Conservation (phyloP, 306 rosid genomes). For the Albizia julibrissin region DNA sequence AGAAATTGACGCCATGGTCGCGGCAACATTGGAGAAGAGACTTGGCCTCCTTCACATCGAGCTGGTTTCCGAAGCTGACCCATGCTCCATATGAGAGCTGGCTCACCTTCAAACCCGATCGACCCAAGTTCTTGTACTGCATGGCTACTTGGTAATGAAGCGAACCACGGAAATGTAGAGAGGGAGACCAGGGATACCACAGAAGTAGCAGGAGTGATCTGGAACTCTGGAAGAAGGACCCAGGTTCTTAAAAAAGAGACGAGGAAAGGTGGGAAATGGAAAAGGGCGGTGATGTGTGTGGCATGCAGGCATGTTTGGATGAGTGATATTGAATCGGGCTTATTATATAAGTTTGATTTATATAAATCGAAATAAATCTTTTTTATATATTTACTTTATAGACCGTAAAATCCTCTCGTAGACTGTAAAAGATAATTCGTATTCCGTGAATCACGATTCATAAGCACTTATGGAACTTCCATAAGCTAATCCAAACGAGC, state of each 20-base stretch:
- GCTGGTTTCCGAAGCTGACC: constrained; percentile 98
- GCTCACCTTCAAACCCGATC: constrained; percentile 90
- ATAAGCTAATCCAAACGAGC: too few species aligned
- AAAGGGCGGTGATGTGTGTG: not conserved
- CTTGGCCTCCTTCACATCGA: constrained; percentile 94
- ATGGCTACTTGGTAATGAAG: constrained; percentile 22
- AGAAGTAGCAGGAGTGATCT: not conserved
- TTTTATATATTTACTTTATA: too few species aligned
- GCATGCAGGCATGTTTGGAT: too few species aligned
- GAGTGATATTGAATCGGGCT: too few species aligned
- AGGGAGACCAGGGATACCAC: not conserved
- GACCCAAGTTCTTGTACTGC: constrained; percentile 91
- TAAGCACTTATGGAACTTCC: too few species aligned
- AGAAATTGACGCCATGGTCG: constrained; percentile 93
- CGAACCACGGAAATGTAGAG: not conserved
- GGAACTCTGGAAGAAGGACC: not conserved
- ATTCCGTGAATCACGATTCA: too few species aligned
- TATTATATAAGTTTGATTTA: too few species aligned
- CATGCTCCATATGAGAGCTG: constrained; percentile 92
- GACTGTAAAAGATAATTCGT: too few species aligned
- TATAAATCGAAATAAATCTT: too few species aligned
- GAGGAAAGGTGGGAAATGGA: not conserved
- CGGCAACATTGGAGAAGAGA: constrained; percentile 91
- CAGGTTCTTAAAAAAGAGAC: not conserved
- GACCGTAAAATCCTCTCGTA: too few species aligned